Conservation (phyloP, 192 early-diverging fungal species). For the Podochytrium sp. region DNA sequence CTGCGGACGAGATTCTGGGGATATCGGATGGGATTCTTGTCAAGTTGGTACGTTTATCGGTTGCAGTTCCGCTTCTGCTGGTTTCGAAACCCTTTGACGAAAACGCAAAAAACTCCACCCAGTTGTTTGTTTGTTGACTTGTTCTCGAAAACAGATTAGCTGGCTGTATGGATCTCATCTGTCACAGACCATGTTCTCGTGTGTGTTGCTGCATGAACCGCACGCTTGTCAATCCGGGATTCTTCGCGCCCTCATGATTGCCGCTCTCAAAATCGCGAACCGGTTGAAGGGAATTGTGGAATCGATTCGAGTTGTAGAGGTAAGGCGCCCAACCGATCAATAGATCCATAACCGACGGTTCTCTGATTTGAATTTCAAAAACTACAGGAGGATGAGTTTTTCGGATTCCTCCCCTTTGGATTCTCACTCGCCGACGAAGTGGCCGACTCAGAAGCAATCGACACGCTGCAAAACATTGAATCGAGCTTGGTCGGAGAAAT, state of each 20-base stretch:
- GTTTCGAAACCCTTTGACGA: too few relatives aligned
- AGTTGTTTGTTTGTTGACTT: too few relatives aligned
- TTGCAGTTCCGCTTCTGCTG: too few relatives aligned
- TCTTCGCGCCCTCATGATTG: slow-evolving; percentile 8
- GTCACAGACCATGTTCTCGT: slow-evolving; percentile 20
- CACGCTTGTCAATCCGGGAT: slow-evolving; percentile 18
- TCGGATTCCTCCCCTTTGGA: slow-evolving; percentile 6
- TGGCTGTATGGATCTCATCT: slow-evolving; percentile 20
- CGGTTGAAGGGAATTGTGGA: slow-evolving; percentile 10
- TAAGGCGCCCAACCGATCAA: too few relatives aligned
- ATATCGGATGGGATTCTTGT: slow-evolving; percentile 19
- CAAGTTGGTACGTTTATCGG: slow-evolving; percentile 7
- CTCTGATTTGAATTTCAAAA: neutral
- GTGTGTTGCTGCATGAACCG: slow-evolving; percentile 12
- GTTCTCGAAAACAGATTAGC: neutral
- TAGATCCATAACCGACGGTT: neutral
- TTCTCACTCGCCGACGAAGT: slow-evolving; percentile 15
- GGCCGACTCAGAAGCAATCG: slow-evolving; percentile 26
- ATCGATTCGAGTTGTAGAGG: neutral
- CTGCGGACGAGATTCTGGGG: slow-evolving; percentile 24
- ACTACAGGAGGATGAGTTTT: slow-evolving; percentile 34
- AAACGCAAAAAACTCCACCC: too few relatives aligned
- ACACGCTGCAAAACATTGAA: slow-evolving; percentile 14
- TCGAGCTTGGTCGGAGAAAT: neutral
- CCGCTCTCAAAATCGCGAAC: neutral